Evolutionary conservation across 2,329 filamentous ascomycete species (phyloP).

Genomic region (Fusarium albosuccineum): DNA sequence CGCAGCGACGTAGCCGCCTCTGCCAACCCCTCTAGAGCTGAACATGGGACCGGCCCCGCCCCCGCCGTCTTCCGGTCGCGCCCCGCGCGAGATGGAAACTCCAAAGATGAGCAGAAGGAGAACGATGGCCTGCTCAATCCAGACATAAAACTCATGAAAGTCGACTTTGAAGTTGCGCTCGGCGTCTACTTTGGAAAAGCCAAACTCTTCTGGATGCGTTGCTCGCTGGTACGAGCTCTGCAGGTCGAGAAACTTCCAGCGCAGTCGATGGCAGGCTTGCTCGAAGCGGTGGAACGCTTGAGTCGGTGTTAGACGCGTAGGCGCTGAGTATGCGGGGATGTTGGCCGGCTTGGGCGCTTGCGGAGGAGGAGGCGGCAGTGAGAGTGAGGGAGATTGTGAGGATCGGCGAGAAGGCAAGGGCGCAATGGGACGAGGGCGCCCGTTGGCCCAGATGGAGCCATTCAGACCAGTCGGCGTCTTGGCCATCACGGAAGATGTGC

Average conservation of each 20-base stretch:
- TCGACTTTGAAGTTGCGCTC: slow-evolving; percentile 83
- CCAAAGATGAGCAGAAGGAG: slow-evolving; percentile 75
- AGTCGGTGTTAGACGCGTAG: slow-evolving; percentile 43
- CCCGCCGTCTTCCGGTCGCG: background rate
- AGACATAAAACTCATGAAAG: slow-evolving; percentile 81
- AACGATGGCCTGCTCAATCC: slow-evolving; percentile 78
- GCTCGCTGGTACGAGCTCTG: slow-evolving; percentile 68
- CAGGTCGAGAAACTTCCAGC: slow-evolving; percentile 74
- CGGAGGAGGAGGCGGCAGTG: slow-evolving; percentile 12
- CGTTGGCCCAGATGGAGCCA: slow-evolving; percentile 45
- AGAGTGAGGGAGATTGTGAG: slow-evolving; percentile 31
- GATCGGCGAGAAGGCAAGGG: slow-evolving; percentile 18
- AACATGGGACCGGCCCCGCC: background rate
- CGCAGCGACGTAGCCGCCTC: background rate
- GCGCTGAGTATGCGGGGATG: slow-evolving; percentile 4
- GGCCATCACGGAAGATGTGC: slow-evolving; percentile 23
- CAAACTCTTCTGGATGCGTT: slow-evolving; percentile 52
- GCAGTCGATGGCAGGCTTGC: slow-evolving; percentile 70
- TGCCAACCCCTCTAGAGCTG: background rate
- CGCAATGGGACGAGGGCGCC: slow-evolving; percentile 12
- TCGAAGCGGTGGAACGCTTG: slow-evolving; percentile 69
- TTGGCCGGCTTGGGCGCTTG: background rate
- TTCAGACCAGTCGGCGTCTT: slow-evolving; percentile 35
- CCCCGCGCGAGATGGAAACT: slow-evolving; percentile 60
- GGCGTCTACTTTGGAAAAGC: slow-evolving; percentile 58